These are phyloP conservation scores for Teunomyces barrocoloradensis DNA, from an alignment of 805 yeast genomes.

Conservation along the genomic window DNA sequence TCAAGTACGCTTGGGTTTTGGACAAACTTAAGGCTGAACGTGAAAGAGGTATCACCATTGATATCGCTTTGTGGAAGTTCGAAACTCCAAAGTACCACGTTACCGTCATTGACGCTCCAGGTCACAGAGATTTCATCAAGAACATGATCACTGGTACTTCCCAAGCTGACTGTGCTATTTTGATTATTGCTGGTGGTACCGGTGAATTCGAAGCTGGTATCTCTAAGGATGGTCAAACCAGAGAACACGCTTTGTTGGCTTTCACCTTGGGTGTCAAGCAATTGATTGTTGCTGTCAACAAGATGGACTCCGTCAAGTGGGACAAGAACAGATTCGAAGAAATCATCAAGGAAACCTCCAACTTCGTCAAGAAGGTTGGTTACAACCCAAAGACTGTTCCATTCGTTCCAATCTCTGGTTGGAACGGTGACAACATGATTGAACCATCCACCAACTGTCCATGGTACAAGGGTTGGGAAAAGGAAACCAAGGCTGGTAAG, in stretches of 20 bases:
- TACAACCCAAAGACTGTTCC: conserved; percentile 79
- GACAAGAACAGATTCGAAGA: conserved; percentile 76
- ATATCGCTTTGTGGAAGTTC: conserved; percentile 82
- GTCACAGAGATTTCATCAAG: conserved; percentile 95
- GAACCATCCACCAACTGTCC: conserved; percentile 78
- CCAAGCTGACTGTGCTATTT: conserved; percentile 89
- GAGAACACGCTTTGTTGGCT: conserved; percentile 91
- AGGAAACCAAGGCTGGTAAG: conserved; percentile 69
- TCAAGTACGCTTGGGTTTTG: conserved; percentile 97
- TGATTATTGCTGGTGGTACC: conserved; percentile 87
- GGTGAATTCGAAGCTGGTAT: conserved; percentile 97
- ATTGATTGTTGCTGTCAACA: conserved; percentile 87
- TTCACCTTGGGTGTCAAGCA: conserved; percentile 86
- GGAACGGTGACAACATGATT: conserved; percentile 93
- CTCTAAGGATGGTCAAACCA: conserved; percentile 92
- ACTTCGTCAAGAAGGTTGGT: conserved; percentile 84
- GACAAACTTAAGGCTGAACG: conserved; percentile 96
- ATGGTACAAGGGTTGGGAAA: conserved; percentile 86
- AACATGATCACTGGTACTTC: conserved; percentile 95
- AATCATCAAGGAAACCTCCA: conserved; percentile 71
- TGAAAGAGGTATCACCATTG: conserved; percentile 90
- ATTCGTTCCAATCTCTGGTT: conserved; percentile 89
- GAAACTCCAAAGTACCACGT: conserved; percentile 87
- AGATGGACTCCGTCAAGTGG: conserved; percentile 90
- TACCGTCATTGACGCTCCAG: conserved; percentile 93